phyloP scores from a whole-genome alignment of 768 basidiomycete genomes.

The Glaciozyma martinii region DNA sequence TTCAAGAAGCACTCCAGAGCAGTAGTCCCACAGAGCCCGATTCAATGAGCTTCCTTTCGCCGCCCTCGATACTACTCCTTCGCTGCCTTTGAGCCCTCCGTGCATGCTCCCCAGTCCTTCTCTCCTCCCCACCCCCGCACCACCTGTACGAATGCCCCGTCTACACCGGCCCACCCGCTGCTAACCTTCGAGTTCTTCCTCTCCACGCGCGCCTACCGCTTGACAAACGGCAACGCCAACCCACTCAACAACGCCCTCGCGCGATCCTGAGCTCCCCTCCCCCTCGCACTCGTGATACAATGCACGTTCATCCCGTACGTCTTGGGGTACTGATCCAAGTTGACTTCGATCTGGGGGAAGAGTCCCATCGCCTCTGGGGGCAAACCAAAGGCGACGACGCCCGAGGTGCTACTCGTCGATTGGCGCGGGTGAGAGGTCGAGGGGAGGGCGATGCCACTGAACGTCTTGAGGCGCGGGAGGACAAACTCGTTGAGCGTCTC shows the following conservation, averaged over 20 bases:
- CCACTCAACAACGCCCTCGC: conserved; percentile 80
- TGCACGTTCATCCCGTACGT: conserved; percentile 87
- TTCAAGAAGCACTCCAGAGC: too few relatives aligned
- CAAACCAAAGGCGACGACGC: conserved; percentile 83
- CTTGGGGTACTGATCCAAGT: conserved; percentile 77
- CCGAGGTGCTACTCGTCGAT: conserved; percentile 67
- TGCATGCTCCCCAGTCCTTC: too few relatives aligned
- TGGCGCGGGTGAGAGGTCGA: conserved; percentile 58
- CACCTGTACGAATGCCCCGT: too few relatives aligned
- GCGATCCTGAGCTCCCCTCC: conserved; percentile 79
- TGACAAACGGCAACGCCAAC: conserved; percentile 78
- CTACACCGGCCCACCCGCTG: too few relatives aligned
- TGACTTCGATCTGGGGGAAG: conserved; percentile 94
- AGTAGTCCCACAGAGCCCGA: too few relatives aligned
- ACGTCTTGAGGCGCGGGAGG: conserved; percentile 85
- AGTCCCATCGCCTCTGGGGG: conserved; percentile 72
- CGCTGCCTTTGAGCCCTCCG: too few relatives aligned
- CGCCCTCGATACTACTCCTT: too few relatives aligned
- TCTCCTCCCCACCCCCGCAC: too few relatives aligned
- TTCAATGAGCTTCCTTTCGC: too few relatives aligned
- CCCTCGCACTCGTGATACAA: conserved; percentile 78
- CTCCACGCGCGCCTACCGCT: conserved; percentile 11
- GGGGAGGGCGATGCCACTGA: conserved; percentile 72
- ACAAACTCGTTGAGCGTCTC: conserved; percentile 84
- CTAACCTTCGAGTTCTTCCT: too few relatives aligned